phyloP scores from a whole-genome alignment of 2,329 filamentous ascomycete species.

The Volutella citrinella region DNA sequence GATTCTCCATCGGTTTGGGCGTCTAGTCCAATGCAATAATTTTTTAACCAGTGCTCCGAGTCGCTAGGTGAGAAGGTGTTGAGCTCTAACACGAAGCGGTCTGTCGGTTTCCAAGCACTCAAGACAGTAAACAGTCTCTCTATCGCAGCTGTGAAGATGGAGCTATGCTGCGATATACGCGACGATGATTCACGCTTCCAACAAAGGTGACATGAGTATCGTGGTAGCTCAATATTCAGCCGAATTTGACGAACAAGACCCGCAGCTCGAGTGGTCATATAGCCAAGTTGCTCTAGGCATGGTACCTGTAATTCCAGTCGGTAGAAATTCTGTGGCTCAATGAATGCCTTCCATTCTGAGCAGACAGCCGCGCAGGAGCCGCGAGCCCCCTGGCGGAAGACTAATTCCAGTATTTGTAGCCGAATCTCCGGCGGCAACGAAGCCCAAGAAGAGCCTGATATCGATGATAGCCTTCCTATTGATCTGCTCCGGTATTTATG shows the following conservation, averaged over 20 bases:
- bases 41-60: conserved; percentile 14
- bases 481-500: conserved; percentile 3
- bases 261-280: conserved; percentile 6
- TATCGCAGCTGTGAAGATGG: too few relatives aligned
- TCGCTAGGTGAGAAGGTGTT: conserved; percentile 12
- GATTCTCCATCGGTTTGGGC: conserved; percentile 4
- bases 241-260: conserved; percentile 8
- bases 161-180: too few relatives aligned
- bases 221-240: conserved; percentile 14
- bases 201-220: conserved; percentile 13
- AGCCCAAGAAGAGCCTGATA: conserved; percentile 7
- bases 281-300: conserved; percentile 7
- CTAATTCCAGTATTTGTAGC: conserved; percentile 5
- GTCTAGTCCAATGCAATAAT: conserved; percentile 5
- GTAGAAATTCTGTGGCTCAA: conserved; percentile 9
- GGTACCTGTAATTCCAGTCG: conserved; percentile 8
- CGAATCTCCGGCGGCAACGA: conserved; percentile 5
- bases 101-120: conserved; percentile 23
- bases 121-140: too few relatives aligned
- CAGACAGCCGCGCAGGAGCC: conserved; percentile 8
- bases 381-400: conserved; percentile 3
- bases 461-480: conserved; percentile 6
- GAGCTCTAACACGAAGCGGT: conserved; percentile 7
- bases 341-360: conserved; percentile 10
- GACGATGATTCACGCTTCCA: conserved; percentile 4